A percentile compares a stretch with the other conserved stretches of the same genome.
These are phyloP conservation scores for Hymenoscyphus scutula DNA, from an alignment of 2,329 filamentous ascomycete genomes.

Conservation along the genomic window DNA sequence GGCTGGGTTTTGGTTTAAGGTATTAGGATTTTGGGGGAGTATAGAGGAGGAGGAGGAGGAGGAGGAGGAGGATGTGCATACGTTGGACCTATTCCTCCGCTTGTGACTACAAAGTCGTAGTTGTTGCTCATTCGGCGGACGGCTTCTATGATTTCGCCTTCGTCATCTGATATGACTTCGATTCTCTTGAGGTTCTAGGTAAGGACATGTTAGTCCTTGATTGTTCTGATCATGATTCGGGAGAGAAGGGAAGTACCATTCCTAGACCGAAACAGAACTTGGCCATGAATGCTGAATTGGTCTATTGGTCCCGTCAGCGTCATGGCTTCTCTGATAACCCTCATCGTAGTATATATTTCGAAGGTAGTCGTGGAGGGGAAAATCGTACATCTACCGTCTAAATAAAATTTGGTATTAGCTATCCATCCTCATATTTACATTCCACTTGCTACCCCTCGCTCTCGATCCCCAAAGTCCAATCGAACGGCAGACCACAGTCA, in stretches of 20 bases:
- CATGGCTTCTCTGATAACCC: no score
- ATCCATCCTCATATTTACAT: constrained; percentile 30
- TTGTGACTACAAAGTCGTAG: constrained; percentile 95
- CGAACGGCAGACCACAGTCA: neutral
- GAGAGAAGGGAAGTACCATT: constrained; percentile 52
- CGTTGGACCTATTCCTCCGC: constrained; percentile 94
- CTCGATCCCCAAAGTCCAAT: neutral
- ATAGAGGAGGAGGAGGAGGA: neutral
- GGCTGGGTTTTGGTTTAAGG: no score
- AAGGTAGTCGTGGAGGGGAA: constrained; percentile 3
- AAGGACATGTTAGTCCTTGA: no score
- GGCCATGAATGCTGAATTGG: constrained; percentile 62
- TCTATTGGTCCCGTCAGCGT: constrained; percentile 42
- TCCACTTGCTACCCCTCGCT: neutral
- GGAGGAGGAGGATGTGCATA: constrained; percentile 39
- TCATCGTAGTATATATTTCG: no score
- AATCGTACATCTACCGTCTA: constrained; percentile 40
- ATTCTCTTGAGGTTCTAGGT: constrained; percentile 71
- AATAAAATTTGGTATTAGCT: constrained; percentile 19
- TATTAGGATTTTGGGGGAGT: no score
- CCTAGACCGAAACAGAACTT: constrained; percentile 63
- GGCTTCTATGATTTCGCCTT: constrained; percentile 81
- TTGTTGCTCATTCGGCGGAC: constrained; percentile 79
- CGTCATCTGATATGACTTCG: constrained; percentile 92
- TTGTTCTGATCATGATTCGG: constrained; percentile 42